Percentiles rank a stretch among this genome's conserved stretches.
These are phyloP conservation scores for Pseudisothecium myosuroides DNA, from an alignment of 225 moss, liverwort and hornwort genomes.

Conservation along the genomic window DNA sequence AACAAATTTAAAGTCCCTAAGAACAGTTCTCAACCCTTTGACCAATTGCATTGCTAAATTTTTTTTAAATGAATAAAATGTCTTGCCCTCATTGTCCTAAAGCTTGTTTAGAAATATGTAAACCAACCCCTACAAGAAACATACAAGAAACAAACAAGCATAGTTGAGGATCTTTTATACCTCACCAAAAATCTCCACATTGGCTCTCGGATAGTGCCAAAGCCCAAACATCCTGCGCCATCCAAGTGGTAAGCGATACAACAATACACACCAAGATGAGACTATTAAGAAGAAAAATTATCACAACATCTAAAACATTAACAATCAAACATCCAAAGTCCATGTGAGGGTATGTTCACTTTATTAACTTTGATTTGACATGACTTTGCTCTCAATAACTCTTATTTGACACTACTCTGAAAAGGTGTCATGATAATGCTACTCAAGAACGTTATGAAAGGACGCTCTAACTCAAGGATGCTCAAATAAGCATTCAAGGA, in stretches of 20 bases:
- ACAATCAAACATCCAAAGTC: neutral
- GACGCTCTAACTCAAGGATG: neutral
- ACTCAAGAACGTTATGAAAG: neutral
- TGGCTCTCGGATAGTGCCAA: conserved; percentile 85
- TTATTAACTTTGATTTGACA: neutral
- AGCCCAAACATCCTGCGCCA: conserved; percentile 56
- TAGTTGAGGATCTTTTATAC: conserved; percentile 17
- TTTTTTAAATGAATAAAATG: neutral
- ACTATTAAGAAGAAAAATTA: neutral
- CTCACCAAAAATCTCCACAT: conserved; percentile 71
- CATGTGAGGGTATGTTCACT: neutral
- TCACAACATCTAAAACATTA: neutral
- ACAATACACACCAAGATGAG: neutral
- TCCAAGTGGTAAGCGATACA: neutral
- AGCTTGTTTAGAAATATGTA: neutral
- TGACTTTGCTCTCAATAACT: neutral
- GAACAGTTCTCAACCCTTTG: too few species aligned
- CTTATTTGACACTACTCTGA: neutral
- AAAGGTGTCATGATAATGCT: neutral
- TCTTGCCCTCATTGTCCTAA: neutral
- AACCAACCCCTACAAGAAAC: neutral
- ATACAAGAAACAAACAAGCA: neutral
- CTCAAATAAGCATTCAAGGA: neutral
- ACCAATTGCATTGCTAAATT: neutral
- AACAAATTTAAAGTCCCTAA: neutral